Evolutionary conservation across 208 protist species (phyloP).

Genomic region (Angomonas ambiguus): DNA sequence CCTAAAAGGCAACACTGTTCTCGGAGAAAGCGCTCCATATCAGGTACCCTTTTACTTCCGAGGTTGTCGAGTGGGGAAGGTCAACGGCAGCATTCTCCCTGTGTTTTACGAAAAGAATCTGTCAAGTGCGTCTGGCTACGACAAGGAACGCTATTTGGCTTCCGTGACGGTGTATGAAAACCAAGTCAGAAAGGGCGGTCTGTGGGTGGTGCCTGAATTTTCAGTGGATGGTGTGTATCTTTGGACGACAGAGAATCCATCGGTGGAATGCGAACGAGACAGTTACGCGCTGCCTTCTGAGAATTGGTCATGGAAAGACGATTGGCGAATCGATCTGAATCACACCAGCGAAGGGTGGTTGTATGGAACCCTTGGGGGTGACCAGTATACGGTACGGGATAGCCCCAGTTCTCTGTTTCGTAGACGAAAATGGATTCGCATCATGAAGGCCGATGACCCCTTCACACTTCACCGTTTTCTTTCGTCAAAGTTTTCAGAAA

Average conservation of each 20-base stretch:
- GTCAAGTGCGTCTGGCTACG: constrained; percentile 29
- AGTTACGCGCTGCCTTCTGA: constrained; percentile 28
- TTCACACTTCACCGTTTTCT: constrained; percentile 45
- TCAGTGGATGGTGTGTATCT: constrained; percentile 19
- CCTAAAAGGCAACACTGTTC: constrained; percentile 38
- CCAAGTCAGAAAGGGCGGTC: constrained; percentile 21
- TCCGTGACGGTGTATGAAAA: constrained; percentile 64
- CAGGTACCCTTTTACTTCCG: constrained; percentile 50
- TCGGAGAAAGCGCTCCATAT: constrained; percentile 34
- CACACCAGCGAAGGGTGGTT: constrained; percentile 52
- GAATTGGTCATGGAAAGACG: constrained; percentile 45
- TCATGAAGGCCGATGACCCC: constrained; percentile 55
- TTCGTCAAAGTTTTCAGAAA: constrained; percentile 4
- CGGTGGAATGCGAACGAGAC: constrained; percentile 24
- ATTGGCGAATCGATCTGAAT: constrained; percentile 39
- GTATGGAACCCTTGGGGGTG: constrained; percentile 27
- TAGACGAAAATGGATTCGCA: constrained; percentile 41
- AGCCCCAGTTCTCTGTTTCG: constrained; percentile 21
- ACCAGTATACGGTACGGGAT: constrained; percentile 21
- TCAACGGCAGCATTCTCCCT: constrained; percentile 31
- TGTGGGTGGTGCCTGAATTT: constrained; percentile 30
- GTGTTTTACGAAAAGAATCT: constrained; percentile 50
- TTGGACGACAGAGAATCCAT: constrained; percentile 31
- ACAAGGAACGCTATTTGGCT: constrained; percentile 22
- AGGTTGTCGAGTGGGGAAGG: constrained; percentile 37